Percentiles rank a stretch among this genome's conserved stretches.
phyloP scores from a whole-genome alignment of 78 protist genomes.

The Goniomonas avonlea region DNA sequence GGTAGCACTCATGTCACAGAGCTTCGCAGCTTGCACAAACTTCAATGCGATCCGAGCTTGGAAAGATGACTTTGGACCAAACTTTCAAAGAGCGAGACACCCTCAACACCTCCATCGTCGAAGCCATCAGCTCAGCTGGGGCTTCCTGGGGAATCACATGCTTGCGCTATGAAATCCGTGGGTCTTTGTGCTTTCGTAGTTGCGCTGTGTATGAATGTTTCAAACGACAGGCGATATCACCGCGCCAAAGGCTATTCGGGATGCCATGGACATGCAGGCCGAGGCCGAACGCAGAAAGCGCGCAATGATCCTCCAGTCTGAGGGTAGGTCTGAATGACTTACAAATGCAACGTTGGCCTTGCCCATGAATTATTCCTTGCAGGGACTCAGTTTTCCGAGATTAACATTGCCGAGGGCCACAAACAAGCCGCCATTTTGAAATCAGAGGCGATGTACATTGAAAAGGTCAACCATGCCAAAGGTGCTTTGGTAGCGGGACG shows the following conservation, averaged over 20 bases:
- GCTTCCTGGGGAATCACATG: neutral
- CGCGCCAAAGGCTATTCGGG: neutral
- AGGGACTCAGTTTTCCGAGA: neutral
- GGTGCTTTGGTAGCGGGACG: too few relatives aligned
- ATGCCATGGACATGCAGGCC: conserved; percentile 16
- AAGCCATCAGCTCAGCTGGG: neutral
- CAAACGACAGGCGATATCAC: conserved; percentile 10
- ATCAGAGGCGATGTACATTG: too few relatives aligned
- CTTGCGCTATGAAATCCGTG: too few relatives aligned
- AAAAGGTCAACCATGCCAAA: too few relatives aligned
- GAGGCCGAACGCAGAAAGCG: neutral
- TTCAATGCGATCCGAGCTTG: neutral
- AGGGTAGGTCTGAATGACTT: too few relatives aligned
- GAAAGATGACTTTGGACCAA: neutral
- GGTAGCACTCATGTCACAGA: too few relatives aligned
- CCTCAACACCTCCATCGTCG: neutral
- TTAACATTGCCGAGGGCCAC: conserved; percentile 18
- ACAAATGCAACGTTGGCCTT: too few relatives aligned
- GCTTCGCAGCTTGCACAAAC: conserved; percentile 13
- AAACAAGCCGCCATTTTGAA: too few relatives aligned
- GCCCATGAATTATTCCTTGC: too few relatives aligned
- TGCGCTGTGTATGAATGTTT: too few relatives aligned
- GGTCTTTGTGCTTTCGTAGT: too few relatives aligned
- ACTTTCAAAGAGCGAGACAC: conserved; percentile 17
- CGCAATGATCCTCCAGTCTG: conserved; percentile 9